Base-by-base conservation (phyloP, 306 rosid genomes). In the Cucurbita ficifolia region DNA sequence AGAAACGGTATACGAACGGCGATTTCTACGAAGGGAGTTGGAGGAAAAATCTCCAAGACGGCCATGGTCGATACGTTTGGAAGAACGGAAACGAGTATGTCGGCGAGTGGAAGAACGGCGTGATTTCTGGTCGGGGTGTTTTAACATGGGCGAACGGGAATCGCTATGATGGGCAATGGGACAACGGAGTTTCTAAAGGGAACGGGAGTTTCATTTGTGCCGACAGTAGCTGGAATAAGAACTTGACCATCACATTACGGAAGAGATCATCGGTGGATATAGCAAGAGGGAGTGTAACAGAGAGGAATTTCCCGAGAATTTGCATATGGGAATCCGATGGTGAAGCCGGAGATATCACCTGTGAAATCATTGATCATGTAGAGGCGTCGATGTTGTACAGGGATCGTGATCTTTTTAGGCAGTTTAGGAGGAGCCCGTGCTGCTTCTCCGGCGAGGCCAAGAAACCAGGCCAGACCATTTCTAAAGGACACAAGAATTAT, bases 321-420 rank as follows among this genome's bases (percentile, higher is more conserved):
- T 94, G 97, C 52, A 94, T 94, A 4, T 94, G 99, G 99, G 99
- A 94, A 82, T 83, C 89, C 0, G 96, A 94, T 38, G 97, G 99
- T 1, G 99, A 94, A 71, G 96, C 90, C 0, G 99, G 99, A 45
- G 99, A 94, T 77, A 94, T 94, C 58, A 91, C 97, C 3, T 94
- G 97, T 72, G 99, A 94, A 76, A 91, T 94, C 7, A 48, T 94
- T 5, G 97, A 94, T 75, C 89, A 89, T 83, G 91, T 86, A 70
- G 97, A 95, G 74, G 99, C 99, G 0, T 86, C 96, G 0, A 78
- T 94, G 88, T 80, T 94, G 39, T 86, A 85, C 50, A 52, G 77
- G 12, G 77, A 88, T 80, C 78, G 75, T 2, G 76, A 75, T 16
- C 82, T 79, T 39, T 67, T 84, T 46, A 53, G 61, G 71, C 84